Base-by-base conservation (phyloP, 31 red algal genomes). In the Endocladia muricata region DNA sequence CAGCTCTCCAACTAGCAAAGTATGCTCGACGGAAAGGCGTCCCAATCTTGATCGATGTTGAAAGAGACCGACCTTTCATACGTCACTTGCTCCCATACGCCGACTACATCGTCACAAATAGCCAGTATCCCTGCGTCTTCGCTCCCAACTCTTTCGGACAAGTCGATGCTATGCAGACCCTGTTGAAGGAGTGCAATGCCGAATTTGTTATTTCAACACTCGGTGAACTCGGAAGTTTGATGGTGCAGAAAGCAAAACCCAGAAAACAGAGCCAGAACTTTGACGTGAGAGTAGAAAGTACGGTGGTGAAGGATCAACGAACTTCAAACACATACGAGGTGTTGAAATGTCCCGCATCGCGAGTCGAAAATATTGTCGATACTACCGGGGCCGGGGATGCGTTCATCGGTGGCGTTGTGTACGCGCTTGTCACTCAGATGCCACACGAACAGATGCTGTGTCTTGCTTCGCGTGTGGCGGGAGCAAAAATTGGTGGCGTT, bases 331-430 rank as follows among this genome's bases (percentile, higher is more conserved):
- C 23, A 30, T 74, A 73, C 39, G 80, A 77, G 48, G 59, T 98
- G 0, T 28, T 94, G 1, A 52, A 80, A 19, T 98, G 96, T 49
- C 82, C 88, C 21, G 85, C 77, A n/a, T 93, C 86, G 95, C 80
- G 86, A n/a, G 74, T 85, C 5, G 70, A 76, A 2, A 35, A 39
- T 6, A 60, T 98, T 34, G 91, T 98, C 5, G 96, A 98, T 37
- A 87, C 91, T 3, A 98, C 96, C 13, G 96, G 96, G 30, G 96
- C 96, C 13, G 96, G 96, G 11, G 96, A 98, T 54, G 90, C 96
- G 0, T 98, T 89, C 40, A 92, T 98, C 47, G 96, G 57, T 37
- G 96, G 88, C 11, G 68, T 94, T 3, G 77, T 78, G 29, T 95
- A 90, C 49, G 85, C 78, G 1, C 29, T 98, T 13, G 37, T 92